A percentile compares a stretch with the other conserved stretches of the same genome.
These are phyloP conservation scores for Dioscorea dumetorum DNA, from an alignment of 106 monocot genomes.

Conservation along the genomic window DNA sequence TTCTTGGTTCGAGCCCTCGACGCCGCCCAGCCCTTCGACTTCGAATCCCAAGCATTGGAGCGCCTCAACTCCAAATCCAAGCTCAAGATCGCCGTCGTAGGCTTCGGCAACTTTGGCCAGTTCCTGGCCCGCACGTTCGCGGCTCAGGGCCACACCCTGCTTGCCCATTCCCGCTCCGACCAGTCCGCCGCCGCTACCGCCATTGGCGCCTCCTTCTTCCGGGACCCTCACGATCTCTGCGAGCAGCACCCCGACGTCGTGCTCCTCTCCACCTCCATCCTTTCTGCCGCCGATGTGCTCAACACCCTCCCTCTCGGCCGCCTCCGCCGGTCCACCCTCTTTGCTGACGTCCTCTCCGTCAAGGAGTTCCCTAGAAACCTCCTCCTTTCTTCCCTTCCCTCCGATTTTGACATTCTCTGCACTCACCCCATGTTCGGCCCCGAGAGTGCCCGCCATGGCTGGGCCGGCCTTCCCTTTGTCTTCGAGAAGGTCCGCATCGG, in stretches of 20 bases:
- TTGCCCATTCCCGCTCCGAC: slow-evolving; percentile 69
- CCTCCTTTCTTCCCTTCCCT: slow-evolving; percentile 32
- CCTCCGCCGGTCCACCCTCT: slow-evolving; percentile 59
- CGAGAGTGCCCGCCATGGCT: slow-evolving; percentile 51
- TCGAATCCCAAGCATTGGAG: slow-evolving; percentile 21
- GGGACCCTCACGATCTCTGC: slow-evolving; percentile 63
- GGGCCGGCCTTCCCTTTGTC: slow-evolving; percentile 54
- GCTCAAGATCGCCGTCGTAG: slow-evolving; percentile 71
- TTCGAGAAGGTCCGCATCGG: slow-evolving; percentile 55
- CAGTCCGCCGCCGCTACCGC: slow-evolving; percentile 35
- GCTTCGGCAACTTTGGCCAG: slow-evolving; percentile 78
- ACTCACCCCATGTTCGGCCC: slow-evolving; percentile 88
- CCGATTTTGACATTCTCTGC: slow-evolving; percentile 60
- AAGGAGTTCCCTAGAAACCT: slow-evolving; percentile 62
- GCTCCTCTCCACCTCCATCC: slow-evolving; percentile 48
- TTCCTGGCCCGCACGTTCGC: slow-evolving; percentile 45
- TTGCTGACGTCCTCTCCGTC: slow-evolving; percentile 67
- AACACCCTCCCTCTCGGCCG: slow-evolving; percentile 36
- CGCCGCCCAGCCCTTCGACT: slow-evolving; percentile 55
- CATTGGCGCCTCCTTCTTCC: slow-evolving; percentile 40
- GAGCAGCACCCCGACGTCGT: slow-evolving; percentile 76
- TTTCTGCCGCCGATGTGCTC: slow-evolving; percentile 34
- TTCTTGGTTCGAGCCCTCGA: slow-evolving; percentile 25
- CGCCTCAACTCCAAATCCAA: not conserved
- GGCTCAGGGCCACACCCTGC: slow-evolving; percentile 46